phyloP scores from a whole-genome alignment of 768 basidiomycete species.

The Sistotremastrum suecicum region DNA sequence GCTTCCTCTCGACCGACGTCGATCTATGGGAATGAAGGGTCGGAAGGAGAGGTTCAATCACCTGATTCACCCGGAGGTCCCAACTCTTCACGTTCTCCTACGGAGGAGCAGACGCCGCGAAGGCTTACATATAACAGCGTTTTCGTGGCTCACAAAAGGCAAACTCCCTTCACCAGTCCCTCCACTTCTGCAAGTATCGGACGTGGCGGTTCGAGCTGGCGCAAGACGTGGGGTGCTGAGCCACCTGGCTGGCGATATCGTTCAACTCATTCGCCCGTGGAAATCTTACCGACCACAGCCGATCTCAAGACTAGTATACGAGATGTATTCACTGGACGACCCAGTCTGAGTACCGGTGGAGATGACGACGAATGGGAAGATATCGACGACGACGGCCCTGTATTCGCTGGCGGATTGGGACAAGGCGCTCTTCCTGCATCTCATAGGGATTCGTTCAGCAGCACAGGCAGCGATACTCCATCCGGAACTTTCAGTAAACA shows the following conservation, averaged over 20 bases:
- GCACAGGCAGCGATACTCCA: too few species aligned
- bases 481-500: too few species aligned
- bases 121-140: constrained; percentile 32
- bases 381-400: constrained; percentile 61
- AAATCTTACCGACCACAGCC: constrained; percentile 39
- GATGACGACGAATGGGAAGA: constrained; percentile 78
- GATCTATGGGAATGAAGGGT: constrained; percentile 44
- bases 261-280: constrained; percentile 50
- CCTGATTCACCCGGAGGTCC: constrained; percentile 37
- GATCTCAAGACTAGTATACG: constrained; percentile 31
- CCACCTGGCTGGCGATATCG: constrained; percentile 75
- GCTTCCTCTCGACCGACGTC: constrained; percentile 67
- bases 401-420: constrained; percentile 68
- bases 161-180: constrained; percentile 56
- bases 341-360: constrained; percentile 46
- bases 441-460: too few species aligned
- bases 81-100: too few species aligned
- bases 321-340: constrained; percentile 69
- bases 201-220: constrained; percentile 55
- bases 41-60: constrained; percentile 51
- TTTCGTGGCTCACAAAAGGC: constrained; percentile 72
- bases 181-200: constrained; percentile 24
- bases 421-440: constrained; percentile 26
- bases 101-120: constrained; percentile 27
- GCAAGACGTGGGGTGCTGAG: constrained; percentile 79